Conservation (phyloP, 495 filamentous ascomycete species). For the Daldinia grandis region DNA sequence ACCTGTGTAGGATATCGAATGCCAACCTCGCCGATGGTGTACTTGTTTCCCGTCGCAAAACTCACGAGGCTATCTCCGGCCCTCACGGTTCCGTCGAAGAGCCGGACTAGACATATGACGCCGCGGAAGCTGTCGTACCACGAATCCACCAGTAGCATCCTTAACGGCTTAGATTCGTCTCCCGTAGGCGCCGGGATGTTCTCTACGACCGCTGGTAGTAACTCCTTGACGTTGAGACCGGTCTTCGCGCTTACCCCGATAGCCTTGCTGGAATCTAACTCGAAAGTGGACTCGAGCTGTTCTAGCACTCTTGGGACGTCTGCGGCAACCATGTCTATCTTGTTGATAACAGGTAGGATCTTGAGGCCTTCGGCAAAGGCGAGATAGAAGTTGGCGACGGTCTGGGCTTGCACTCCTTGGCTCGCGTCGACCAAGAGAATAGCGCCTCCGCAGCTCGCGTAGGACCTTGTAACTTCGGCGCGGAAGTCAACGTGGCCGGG, state of each 20-base stretch:
- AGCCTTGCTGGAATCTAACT: constrained; percentile 82
- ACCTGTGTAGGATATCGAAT: constrained; percentile 95
- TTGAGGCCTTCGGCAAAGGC: constrained; percentile 90
- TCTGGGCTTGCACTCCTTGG: constrained; percentile 93
- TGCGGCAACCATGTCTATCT: constrained; percentile 89
- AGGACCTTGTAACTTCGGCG: constrained; percentile 92
- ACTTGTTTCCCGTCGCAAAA: constrained; percentile 85
- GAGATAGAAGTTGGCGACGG: constrained; percentile 96
- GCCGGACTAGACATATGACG: constrained; percentile 87
- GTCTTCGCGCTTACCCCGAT: constrained; percentile 94
- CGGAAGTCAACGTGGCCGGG: constrained; percentile 98
- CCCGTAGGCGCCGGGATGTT: constrained; percentile 82
- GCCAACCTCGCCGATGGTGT: constrained; percentile 93
- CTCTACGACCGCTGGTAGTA: constrained; percentile 86
- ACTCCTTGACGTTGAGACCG: constrained; percentile 78
- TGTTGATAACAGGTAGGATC: constrained; percentile 94
- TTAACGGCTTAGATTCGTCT: constrained; percentile 72
- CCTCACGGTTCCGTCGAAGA: constrained; percentile 88
- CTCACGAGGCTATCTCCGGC: constrained; percentile 84
- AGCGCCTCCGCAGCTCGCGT: constrained; percentile 94
- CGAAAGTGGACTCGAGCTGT: constrained; percentile 85
- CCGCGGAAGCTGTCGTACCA: constrained; percentile 98
- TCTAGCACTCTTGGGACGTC: constrained; percentile 84
- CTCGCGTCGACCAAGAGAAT: constrained; percentile 91
- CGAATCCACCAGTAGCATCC: constrained; percentile 91